Percentiles rank a stretch among this genome's conserved stretches.
Conservation (phyloP, 352 stramenopile genomes). For the Globisporangium camurandrum region DNA sequence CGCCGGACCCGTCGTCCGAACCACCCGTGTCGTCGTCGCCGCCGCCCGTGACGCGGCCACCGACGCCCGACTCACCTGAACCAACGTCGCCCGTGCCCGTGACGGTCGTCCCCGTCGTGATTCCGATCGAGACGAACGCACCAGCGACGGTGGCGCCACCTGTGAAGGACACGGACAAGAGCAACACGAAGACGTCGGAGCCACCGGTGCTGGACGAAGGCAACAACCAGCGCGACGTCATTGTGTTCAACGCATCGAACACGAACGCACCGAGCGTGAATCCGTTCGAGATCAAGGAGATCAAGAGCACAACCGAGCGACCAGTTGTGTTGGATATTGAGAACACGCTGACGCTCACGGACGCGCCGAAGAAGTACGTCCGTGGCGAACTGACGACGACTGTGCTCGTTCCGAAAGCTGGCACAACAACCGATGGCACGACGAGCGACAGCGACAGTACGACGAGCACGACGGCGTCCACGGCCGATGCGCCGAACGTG, state of each 20-base stretch:
- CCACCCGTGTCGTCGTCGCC: constrained; percentile 5
- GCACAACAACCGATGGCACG: constrained; percentile 11
- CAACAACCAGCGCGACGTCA: constrained; percentile 37
- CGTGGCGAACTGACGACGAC: constrained; percentile 19
- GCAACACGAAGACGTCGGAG: constrained; percentile 15
- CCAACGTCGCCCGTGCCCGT: constrained; percentile 21
- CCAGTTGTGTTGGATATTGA: constrained; percentile 46
- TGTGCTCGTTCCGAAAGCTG: background rate
- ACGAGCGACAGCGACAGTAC: constrained; percentile 5
- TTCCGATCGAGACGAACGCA: constrained; percentile 36
- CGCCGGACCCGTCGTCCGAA: constrained; percentile 1
- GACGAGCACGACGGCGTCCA: constrained; percentile 6
- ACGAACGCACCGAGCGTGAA: constrained; percentile 25
- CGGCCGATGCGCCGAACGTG: constrained; percentile 25
- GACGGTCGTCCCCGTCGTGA: constrained; percentile 12
- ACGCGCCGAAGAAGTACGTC: constrained; percentile 37
- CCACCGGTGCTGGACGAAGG: constrained; percentile 18
- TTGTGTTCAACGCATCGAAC: constrained; percentile 31
- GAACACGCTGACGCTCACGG: constrained; percentile 15
- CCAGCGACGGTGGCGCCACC: constrained; percentile 4
- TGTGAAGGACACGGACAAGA: constrained; percentile 13
- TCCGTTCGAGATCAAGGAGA: constrained; percentile 46
- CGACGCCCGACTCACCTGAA: constrained; percentile 2
- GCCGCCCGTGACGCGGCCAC: constrained; percentile 13
- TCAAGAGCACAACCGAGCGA: constrained; percentile 20